A percentile compares a stretch with the other conserved stretches of the same genome.
These are phyloP conservation scores for Amanita brunnescens DNA, from an alignment of 768 basidiomycete genomes.

Conservation along the genomic window DNA sequence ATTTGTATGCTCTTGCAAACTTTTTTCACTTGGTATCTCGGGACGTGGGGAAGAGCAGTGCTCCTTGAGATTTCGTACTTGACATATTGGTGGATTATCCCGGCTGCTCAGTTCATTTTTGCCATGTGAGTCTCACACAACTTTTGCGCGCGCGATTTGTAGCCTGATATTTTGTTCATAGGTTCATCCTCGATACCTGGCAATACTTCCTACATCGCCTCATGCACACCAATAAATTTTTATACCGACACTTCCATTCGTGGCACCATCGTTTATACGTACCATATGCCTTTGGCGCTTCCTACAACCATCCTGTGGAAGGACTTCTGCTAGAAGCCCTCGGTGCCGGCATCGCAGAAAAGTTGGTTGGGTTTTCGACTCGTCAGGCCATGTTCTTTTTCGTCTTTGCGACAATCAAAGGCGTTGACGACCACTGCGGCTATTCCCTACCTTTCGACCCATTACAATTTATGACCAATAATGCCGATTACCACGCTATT, in stretches of 20 bases:
- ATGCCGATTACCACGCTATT: slow-evolving; percentile 96
- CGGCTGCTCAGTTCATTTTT: slow-evolving; percentile 56
- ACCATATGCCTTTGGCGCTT: slow-evolving; percentile 91
- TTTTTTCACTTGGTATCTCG: slow-evolving; percentile 29
- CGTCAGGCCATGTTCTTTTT: slow-evolving; percentile 86
- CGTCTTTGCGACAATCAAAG: slow-evolving; percentile 77
- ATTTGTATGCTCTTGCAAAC: slow-evolving; percentile 32
- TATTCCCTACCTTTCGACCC: slow-evolving; percentile 90
- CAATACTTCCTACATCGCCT: slow-evolving; percentile 95
- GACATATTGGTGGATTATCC: slow-evolving; percentile 92
- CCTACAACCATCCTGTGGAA: slow-evolving; percentile 97
- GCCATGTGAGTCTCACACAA: slow-evolving; percentile 51
- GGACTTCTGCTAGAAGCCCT: slow-evolving; percentile 84
- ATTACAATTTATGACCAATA: slow-evolving; percentile 82
- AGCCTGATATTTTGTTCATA: slow-evolving; percentile 23
- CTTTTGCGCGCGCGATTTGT: too few species aligned
- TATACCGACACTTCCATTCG: slow-evolving; percentile 89
- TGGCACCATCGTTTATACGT: slow-evolving; percentile 95
- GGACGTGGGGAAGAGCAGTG: slow-evolving; percentile 31
- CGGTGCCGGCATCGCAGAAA: slow-evolving; percentile 77
- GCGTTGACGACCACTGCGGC: slow-evolving; percentile 94
- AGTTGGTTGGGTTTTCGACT: slow-evolving; percentile 53
- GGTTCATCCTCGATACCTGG: slow-evolving; percentile 95
- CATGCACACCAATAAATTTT: slow-evolving; percentile 85
- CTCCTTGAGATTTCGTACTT: slow-evolving; percentile 40